Percentiles rank a stretch among this genome's conserved stretches.
Conservation (phyloP, 2,329 filamentous ascomycete genomes). For the Apiospora kogelbergensis region DNA sequence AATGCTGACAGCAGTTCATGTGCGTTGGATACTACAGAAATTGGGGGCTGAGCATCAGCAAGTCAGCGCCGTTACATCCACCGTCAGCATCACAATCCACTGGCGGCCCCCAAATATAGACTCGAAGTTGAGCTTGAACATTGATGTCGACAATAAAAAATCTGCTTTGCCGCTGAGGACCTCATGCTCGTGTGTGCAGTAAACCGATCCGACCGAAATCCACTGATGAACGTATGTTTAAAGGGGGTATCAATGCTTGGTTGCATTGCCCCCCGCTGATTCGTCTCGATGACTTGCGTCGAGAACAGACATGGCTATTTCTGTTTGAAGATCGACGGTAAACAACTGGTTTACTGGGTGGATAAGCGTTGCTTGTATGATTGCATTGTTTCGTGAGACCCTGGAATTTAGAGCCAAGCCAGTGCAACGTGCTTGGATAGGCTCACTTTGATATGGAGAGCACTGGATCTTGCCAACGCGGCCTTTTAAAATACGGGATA, state of each 20-base stretch:
- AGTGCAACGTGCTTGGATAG: neutral
- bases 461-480: neutral
- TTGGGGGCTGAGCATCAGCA: conserved; percentile 1
- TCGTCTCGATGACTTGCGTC: neutral
- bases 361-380: neutral
- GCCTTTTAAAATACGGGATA: neutral
- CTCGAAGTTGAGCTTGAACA: neutral
- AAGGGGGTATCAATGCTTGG: neutral
- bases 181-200: neutral
- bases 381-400: neutral
- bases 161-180: neutral
- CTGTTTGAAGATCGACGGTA: conserved; percentile 6
- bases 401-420: neutral
- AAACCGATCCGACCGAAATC: neutral
- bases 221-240: neutral
- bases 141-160: neutral
- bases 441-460: neutral
- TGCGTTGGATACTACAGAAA: neutral
- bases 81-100: neutral
- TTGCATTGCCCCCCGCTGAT: neutral
- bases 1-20: neutral
- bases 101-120: neutral
- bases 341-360: conserved; percentile 6
- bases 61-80: neutral
- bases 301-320: neutral